Conservation (phyloP, 1,284 basidiomycete genomes). For the Ganoderma lingzhi region DNA sequence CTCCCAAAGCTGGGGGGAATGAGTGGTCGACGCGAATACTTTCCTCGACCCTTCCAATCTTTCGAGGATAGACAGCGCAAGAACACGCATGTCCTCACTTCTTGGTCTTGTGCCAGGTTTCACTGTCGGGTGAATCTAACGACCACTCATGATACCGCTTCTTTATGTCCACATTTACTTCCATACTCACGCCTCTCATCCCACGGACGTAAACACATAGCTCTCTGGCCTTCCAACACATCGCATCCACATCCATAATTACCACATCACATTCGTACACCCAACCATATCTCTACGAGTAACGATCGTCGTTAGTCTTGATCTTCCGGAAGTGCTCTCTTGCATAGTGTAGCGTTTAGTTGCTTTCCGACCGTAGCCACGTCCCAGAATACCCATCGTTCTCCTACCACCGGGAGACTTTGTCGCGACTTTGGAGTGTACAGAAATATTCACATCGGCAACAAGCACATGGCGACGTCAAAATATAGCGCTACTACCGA, state of each 20-base stretch:
- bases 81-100: not conserved
- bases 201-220: slow-evolving; percentile 16
- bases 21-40: slow-evolving; percentile 11
- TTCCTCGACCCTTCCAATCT: not conserved
- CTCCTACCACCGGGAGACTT: not conserved
- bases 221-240: slow-evolving; percentile 1
- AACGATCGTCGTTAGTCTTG: slow-evolving; percentile 16
- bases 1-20: slow-evolving; percentile 44
- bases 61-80: not conserved
- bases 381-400: slow-evolving; percentile 1
- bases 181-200: slow-evolving; percentile 12
- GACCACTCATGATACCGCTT: slow-evolving; percentile 27
- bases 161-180: not conserved
- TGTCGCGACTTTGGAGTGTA: not conserved
- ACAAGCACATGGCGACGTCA: not conserved
- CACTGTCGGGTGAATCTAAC: slow-evolving; percentile 17
- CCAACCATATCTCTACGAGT: slow-evolving; percentile 14
- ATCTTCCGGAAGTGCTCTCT: slow-evolving; percentile 8
- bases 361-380: not conserved
- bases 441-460: not conserved
- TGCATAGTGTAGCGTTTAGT: slow-evolving; percentile 25
- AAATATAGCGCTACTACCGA: not conserved
- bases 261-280: slow-evolving; percentile 15
- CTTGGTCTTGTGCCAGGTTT: slow-evolving; percentile 2
- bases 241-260: slow-evolving; percentile 4